phyloP scores from a whole-genome alignment of 139 green algal species.

The Mesotaenium endlicherianum region DNA sequence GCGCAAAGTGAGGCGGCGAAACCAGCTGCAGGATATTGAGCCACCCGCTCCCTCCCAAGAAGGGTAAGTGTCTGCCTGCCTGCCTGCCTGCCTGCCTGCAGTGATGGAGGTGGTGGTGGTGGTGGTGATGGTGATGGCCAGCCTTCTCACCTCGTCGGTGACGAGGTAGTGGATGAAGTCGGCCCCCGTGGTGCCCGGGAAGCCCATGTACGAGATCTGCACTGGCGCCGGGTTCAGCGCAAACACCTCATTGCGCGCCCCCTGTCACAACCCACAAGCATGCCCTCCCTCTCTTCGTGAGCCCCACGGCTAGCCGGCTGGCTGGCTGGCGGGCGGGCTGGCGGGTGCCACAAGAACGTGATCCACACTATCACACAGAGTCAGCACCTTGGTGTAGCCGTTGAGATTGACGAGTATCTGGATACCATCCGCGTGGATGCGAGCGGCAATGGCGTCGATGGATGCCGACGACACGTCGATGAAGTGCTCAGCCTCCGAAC shows the following conservation, averaged over 20 bases:
- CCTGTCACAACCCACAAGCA: constrained; percentile 40
- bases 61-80: no score
- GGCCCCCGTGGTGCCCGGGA: constrained; percentile 81
- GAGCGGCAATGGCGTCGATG: constrained; percentile 60
- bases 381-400: constrained; percentile 78
- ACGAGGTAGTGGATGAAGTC: constrained; percentile 83
- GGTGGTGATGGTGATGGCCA: not conserved
- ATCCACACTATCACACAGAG: not conserved
- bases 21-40: constrained; percentile 54
- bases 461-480: constrained; percentile 63
- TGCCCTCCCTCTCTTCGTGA: no score
- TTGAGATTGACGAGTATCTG: constrained; percentile 86
- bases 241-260: constrained; percentile 91
- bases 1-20: constrained; percentile 54
- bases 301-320: no score
- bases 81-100: no score
- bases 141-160: constrained; percentile 60
- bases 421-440: constrained; percentile 69
- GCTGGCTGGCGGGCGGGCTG: no score
- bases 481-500: constrained; percentile 76
- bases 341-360: no score
- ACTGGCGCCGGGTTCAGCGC: constrained; percentile 79
- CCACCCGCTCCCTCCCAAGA: not conserved
- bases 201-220: constrained; percentile 81
- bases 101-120: not conserved